Evolutionary conservation across 1,284 basidiomycete species (phyloP), one percentile per base, ranked within the genome.

Genomic region (Ganoderma leucocontextum): DNA sequence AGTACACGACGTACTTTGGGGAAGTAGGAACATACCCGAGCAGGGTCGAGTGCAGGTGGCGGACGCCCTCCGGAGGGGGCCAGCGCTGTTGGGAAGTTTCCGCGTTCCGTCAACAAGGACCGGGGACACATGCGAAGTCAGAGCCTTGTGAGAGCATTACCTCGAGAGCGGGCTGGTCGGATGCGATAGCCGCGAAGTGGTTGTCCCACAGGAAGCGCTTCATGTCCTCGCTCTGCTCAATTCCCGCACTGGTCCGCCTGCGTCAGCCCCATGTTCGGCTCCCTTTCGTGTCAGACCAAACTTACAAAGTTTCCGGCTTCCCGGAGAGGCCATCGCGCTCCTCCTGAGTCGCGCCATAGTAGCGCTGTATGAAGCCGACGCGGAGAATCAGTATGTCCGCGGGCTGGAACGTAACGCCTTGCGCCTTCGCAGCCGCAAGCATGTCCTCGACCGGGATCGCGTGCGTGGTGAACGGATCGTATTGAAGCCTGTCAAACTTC

Each of bases 191-290:
- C 0, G 91, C 89, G 76, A 93, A 92, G 76, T 93, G 91, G 75
- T 92, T 91, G 79, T 93, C 84, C 92, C 91, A 92, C 38, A 91
- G 78, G 80, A 91, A 91, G 2, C 85, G 83, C 72, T 90, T 91
- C 89, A 91, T 91, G n/a, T 89, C 88, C 22, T 89, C 87, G 15
- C 84, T 84, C 75, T 91, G 90, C 70, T 91, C 90, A 59, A 92
- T 87, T 4, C 90, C 90, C 41, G 90, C 89, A 70, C 89, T 90
- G 70, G 42, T 7, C 2, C n/a, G n/a, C 22, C 25, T 25, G 22
- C 10, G 36, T 64, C 57, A 65, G 61, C 33, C 44, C 19, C 6
- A 25, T 8, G 35, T 41, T 6, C 36, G 10, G 29, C 25, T 44
- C n/a, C 12, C 29, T 13, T 22, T 29, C 36, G 4, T 41, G 17